A percentile compares a stretch with the other conserved stretches of the same genome.
These are phyloP conservation scores for Penicillium crustosum DNA, from an alignment of 2,329 filamentous ascomycete genomes.

Conservation along the genomic window DNA sequence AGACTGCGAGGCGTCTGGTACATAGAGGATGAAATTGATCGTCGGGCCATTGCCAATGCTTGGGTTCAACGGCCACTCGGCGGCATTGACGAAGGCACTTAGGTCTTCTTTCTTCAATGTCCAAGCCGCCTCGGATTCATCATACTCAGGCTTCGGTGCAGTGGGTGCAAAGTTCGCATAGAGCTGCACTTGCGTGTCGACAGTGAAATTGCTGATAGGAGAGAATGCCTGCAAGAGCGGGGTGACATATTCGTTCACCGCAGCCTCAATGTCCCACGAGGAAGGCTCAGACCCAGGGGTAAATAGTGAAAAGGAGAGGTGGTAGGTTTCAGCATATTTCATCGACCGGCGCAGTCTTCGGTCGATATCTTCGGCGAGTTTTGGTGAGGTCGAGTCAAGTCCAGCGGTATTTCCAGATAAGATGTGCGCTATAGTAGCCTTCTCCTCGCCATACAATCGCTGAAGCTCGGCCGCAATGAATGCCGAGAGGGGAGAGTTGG, in stretches of 20 bases:
- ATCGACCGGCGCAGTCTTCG: slow-evolving; percentile 77
- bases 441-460: slow-evolving; percentile 80
- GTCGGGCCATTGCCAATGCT: slow-evolving; percentile 92
- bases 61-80: slow-evolving; percentile 93
- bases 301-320: slow-evolving; percentile 93
- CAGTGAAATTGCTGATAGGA: slow-evolving; percentile 88
- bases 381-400: slow-evolving; percentile 42
- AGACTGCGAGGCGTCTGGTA: slow-evolving; percentile 67
- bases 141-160: slow-evolving; percentile 57
- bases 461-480: slow-evolving; percentile 79
- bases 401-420: slow-evolving; percentile 56
- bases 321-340: slow-evolving; percentile 90
- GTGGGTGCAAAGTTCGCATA: slow-evolving; percentile 72
- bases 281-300: slow-evolving; percentile 75
- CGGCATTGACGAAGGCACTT: slow-evolving; percentile 93
- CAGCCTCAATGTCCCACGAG: slow-evolving; percentile 85
- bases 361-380: slow-evolving; percentile 59
- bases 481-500: slow-evolving; percentile 70
- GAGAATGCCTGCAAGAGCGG: slow-evolving; percentile 78
- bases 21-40: slow-evolving; percentile 91
- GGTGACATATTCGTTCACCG: slow-evolving; percentile 75
- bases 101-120: slow-evolving; percentile 79
- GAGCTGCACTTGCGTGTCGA: slow-evolving; percentile 93
- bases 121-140: slow-evolving; percentile 59
- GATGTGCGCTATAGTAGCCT: slow-evolving; percentile 76